Percentiles rank a stretch among this genome's conserved stretches.
phyloP scores from a whole-genome alignment of 345 rosid species.

The Pugionium cornutum region DNA sequence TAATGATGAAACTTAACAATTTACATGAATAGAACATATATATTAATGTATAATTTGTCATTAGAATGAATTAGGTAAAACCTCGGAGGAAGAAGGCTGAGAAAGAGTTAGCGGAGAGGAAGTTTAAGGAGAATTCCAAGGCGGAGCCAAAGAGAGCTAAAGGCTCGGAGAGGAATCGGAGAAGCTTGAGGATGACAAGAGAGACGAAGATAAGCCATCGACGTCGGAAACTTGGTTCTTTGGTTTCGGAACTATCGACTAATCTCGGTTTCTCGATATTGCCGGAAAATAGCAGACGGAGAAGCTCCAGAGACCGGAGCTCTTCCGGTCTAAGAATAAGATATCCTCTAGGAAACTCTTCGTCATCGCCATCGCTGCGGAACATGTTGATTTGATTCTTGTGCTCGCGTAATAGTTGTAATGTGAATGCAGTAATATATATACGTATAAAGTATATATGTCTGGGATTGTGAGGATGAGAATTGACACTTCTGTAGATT shows the following conservation, averaged over 20 bases:
- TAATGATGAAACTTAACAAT: background rate
- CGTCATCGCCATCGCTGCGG: conserved; percentile 36
- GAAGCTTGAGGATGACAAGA: conserved; percentile 46
- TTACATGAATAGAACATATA: background rate
- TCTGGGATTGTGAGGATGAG: background rate
- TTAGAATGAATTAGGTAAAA: background rate
- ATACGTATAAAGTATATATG: background rate
- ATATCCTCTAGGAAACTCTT: conserved; percentile 45
- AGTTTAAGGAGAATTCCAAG: conserved; percentile 49
- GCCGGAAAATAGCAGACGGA: conserved; percentile 46
- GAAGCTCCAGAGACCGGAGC: conserved; percentile 47
- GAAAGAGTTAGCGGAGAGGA: conserved; percentile 48
- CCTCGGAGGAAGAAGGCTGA: conserved; percentile 38
- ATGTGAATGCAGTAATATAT: background rate
- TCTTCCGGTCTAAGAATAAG: conserved; percentile 61
- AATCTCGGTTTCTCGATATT: conserved; percentile 46
- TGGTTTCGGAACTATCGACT: conserved; percentile 44
- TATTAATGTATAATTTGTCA: too few species aligned
- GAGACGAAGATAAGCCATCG: conserved; percentile 67
- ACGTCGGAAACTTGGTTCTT: conserved; percentile 45
- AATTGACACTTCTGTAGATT: conserved; percentile 20
- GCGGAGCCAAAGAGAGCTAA: conserved; percentile 47
- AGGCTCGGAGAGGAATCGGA: conserved; percentile 44
- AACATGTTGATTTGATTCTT: conserved; percentile 12
- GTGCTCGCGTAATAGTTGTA: background rate